Evolutionary conservation across 1,139 yeast species (phyloP), one percentile per base, ranked within the genome.

Genomic region (Candida pseudoviswanathii): DNA sequence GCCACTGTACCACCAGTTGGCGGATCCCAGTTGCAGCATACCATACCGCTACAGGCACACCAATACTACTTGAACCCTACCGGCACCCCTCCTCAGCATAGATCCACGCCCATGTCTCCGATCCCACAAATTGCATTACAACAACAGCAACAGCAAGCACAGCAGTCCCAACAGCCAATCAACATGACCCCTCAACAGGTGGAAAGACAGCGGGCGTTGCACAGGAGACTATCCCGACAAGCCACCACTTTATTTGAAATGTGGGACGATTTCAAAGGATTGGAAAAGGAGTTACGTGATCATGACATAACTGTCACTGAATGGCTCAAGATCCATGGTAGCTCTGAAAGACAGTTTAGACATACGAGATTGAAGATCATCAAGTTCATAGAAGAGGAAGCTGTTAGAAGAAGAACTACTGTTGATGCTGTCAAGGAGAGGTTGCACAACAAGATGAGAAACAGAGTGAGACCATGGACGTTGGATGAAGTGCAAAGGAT

Each of bases 201-300:
- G 6, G 59, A 59, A 45, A 52, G 71, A 25, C 62, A 62, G 38
- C 53, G 60, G 3, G 67, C 65, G 2, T 52, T 70, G 38, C 55
- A 59, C 37, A 51, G 71, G 41, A 54, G 73, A 46, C 60, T 69
- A 24, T 68, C 73, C 2, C 49, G 74, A 43, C 73, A 68, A 49
- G 73, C 73, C 0, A 57, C 64, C 10, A 66, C 70, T 6, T 55
- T 70, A 16, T 68, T 61, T 51, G 75, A 70, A 53, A 68, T 70
- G 74, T 70, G 75, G 75, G 71, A 70, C 50, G 75, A 70, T 51
- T 70, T 67, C 51, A 70, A 69, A 47, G 60, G 66, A 7, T 53
- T 69, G 27, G 74, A 70, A 45, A 54, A 57, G 43, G 70, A 62
- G 32, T 57, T 70, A 41, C 60, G 59, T 39, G 63, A 62, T 32